Evolutionary conservation across 805 yeast species (phyloP), one percentile per base, ranked within the genome.

Genomic region (Candida xiaguanensis): DNA sequence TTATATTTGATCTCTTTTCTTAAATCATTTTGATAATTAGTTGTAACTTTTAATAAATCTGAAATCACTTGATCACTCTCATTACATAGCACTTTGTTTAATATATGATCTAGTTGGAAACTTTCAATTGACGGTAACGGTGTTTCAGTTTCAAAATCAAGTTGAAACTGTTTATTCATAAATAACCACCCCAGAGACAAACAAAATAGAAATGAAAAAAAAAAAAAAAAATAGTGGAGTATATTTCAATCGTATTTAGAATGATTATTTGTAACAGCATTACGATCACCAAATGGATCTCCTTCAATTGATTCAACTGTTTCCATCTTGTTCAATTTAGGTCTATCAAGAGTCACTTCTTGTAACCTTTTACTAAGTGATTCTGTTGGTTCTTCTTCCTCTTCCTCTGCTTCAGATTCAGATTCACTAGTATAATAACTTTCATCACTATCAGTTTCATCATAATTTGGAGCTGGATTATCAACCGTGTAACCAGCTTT

Each of bases 251-350:
- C 45, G 36, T 54, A 54, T 9, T 44, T 38, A 4, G 58, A 51
- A 24, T 40, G 34, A 17, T 27, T 24, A 15, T 35, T 23, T 5
- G 15, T 30, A 12, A 55, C 49, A 18, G 48, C 63, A 41, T 61
- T 48, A 5, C 50, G 47, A 40, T 65, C 70, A 4, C 71, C 72
- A 52, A 67, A 67, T 1, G 72, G 72, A 49, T 66, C 67, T 33
- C 62, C 63, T 9, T 46, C 49, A 31, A 37, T 28, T 7, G 38
- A 40, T 23, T 50, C 55, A 3, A 67, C 59, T 12, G 41, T 38
- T 22, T 55, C 51, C 8, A 47, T 47, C 34, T 57, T 50, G 11
- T 40, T 31, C 14, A 61, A 40, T 11, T 56, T 39, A 15, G 43
- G 48, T 15, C 34, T 33, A 23, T 33, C 44, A 8, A 45, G 22